phyloP scores from a whole-genome alignment of 257 asterid genomes.

The Plantago elongata region DNA sequence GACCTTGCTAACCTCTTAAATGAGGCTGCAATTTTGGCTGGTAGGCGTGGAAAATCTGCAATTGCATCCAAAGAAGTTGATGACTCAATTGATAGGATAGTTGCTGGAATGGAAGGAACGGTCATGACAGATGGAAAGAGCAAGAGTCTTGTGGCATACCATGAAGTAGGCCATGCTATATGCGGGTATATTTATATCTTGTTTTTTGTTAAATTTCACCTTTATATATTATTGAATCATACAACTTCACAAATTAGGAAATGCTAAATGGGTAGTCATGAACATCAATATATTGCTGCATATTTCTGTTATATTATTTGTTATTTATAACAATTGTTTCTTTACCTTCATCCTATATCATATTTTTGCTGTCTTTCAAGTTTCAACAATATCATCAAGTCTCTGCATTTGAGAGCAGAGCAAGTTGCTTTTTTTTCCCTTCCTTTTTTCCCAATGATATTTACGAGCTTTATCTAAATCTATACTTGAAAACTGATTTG shows the following conservation, averaged over 20 bases:
- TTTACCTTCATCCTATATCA: too few species aligned
- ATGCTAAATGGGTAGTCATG: too few species aligned
- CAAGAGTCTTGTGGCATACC: conserved; percentile 97
- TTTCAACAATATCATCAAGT: too few species aligned
- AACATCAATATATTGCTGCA: too few species aligned
- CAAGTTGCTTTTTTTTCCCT: too few species aligned
- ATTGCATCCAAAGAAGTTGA: conserved; percentile 89
- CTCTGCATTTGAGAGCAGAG: too few species aligned
- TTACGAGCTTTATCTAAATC: too few species aligned
- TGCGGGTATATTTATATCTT: conserved; percentile 64
- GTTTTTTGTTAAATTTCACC: neutral
- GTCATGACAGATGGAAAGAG: conserved; percentile 99
- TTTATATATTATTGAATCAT: neutral
- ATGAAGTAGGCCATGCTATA: conserved; percentile 98
- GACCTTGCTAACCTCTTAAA: conserved; percentile 97
- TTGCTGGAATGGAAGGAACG: conserved; percentile 99
- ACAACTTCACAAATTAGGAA: neutral
- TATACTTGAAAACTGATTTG: too few species aligned
- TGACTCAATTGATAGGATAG: conserved; percentile 95
- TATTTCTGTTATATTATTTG: too few species aligned
- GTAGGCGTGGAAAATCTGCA: conserved; percentile 81
- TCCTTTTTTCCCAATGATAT: too few species aligned
- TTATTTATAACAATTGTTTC: too few species aligned
- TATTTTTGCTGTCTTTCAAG: too few species aligned
- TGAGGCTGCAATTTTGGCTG: conserved; percentile 96